phyloP scores from a whole-genome alignment of 768 basidiomycete species.

The Candolleomyces aberdarensis region DNA sequence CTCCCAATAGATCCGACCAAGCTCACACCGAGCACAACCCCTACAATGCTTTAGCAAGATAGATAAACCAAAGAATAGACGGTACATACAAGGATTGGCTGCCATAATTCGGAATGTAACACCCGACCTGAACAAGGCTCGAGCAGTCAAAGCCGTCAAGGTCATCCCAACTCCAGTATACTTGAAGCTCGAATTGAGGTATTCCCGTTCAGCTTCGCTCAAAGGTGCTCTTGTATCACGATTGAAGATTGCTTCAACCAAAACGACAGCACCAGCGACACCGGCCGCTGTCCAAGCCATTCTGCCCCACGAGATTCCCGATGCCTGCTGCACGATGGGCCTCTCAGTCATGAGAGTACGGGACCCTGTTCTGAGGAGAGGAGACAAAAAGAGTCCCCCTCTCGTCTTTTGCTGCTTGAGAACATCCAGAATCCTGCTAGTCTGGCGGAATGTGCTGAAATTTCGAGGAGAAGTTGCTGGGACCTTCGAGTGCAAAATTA shows the following conservation, averaged over 20 bases:
- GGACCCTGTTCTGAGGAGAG: conserved; percentile 24
- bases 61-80: background rate
- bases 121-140: conserved; percentile 70
- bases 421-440: conserved; percentile 22
- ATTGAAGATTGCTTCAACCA: conserved; percentile 65
- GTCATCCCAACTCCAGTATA: conserved; percentile 81
- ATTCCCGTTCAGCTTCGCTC: conserved; percentile 56
- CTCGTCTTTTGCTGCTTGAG: conserved; percentile 24
- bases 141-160: conserved; percentile 75
- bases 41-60: conserved; percentile 27
- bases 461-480: conserved; percentile 5
- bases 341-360: conserved; percentile 50
- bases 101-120: conserved; percentile 73
- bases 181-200: conserved; percentile 75
- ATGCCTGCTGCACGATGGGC: conserved; percentile 26
- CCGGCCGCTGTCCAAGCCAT: conserved; percentile 46
- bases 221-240: conserved; percentile 74
- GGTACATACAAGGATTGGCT: conserved; percentile 70
- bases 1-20: conserved; percentile 76
- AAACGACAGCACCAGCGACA: conserved; percentile 67
- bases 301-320: conserved; percentile 31
- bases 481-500: background rate
- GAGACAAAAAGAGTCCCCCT: conserved; percentile 16
- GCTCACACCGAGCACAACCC: conserved; percentile 81
- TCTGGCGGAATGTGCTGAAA: conserved; percentile 26